Evolutionary conservation across 306 rosid species (phyloP).

Genomic region (Quercus bicolor): DNA sequence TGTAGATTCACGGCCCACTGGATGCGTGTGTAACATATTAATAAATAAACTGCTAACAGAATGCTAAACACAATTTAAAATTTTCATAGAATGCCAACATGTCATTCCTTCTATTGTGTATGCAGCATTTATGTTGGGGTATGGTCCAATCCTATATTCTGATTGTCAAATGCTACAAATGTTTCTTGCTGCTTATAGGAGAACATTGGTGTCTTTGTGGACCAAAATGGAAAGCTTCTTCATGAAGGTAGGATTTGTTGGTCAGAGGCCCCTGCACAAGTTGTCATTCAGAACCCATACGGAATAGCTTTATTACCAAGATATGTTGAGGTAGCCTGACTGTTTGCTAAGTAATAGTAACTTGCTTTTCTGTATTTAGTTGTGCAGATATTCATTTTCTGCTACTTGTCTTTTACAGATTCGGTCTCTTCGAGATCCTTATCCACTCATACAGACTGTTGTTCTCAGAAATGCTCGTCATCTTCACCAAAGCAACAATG

Average conservation of each 20-base stretch:
- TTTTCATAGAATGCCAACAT: not conserved
- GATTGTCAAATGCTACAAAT: conserved; percentile 14
- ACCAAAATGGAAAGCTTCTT: conserved; percentile 93
- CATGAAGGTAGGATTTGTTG: conserved; percentile 94
- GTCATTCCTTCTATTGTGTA: not conserved
- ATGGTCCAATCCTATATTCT: not conserved
- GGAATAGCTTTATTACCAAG: conserved; percentile 80
- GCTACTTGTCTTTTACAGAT: conserved; percentile 52
- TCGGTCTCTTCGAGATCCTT: conserved; percentile 83
- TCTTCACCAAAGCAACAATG: conserved; percentile 54
- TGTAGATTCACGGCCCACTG: too few species aligned
- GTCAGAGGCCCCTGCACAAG: conserved; percentile 90
- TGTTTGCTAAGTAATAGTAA: not conserved
- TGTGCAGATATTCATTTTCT: conserved; percentile 13
- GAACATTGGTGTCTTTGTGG: conserved; percentile 95
- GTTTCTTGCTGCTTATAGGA: conserved; percentile 48
- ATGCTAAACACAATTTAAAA: not conserved
- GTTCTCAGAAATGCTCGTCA: conserved; percentile 85
- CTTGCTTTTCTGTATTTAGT: not conserved
- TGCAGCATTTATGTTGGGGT: not conserved
- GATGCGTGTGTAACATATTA: too few species aligned
- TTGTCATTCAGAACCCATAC: conserved; percentile 82
- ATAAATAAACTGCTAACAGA: not conserved
- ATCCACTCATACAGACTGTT: conserved; percentile 85
- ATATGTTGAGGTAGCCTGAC: conserved; percentile 75